Evolutionary conservation across 2,329 filamentous ascomycete genomes (phyloP), one percentile per base, ranked within the genome.

Genomic region (Alternaria panax): DNA sequence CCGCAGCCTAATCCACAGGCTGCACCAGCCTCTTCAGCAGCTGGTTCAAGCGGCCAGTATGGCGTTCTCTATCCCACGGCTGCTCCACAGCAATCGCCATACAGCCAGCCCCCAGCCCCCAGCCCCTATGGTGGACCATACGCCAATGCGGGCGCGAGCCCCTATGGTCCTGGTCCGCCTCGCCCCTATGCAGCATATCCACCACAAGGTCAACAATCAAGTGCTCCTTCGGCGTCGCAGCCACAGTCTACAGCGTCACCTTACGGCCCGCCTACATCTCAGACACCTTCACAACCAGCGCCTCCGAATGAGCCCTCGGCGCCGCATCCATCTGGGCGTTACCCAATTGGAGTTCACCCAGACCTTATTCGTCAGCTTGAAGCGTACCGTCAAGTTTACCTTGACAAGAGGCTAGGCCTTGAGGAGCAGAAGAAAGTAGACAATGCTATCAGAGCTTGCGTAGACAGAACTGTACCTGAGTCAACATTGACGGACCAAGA

Each of bases 51-150:
- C 46, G 71, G 73, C 11, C 72, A 75, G 51, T 78, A 77, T 58
- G 75, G 75, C 7, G 71, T 78, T 4, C 64, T 78, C 4, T 71
- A 73, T 25, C 72, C 75, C 7, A 75, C 73, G 12, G 72, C 57
- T 51, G 67, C 71, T 14, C 69, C 73, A n/a, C 69, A 72, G 16
- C 57, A 59, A 34, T 59, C 57, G 34, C 58, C 66, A 16, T 65
- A 74, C 32, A 68, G 60, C 48, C 62, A 59, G 2, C 64, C 64
- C 18, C 54, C 69, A 2, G 57, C 70, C 16, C 57, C 73, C 12
- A 66, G 68, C 22, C 63, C 69, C 7, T 75, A 77, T 47, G 68
- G 69, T 25, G 70, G 68, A 8, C 74, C 70, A 18, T 75, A 77
- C 54, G 66, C 70, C 20, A 65, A 69, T 42, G 59, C 73, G 7